Conservation (phyloP, 768 basidiomycete genomes). For the Boletellus emodensis region DNA sequence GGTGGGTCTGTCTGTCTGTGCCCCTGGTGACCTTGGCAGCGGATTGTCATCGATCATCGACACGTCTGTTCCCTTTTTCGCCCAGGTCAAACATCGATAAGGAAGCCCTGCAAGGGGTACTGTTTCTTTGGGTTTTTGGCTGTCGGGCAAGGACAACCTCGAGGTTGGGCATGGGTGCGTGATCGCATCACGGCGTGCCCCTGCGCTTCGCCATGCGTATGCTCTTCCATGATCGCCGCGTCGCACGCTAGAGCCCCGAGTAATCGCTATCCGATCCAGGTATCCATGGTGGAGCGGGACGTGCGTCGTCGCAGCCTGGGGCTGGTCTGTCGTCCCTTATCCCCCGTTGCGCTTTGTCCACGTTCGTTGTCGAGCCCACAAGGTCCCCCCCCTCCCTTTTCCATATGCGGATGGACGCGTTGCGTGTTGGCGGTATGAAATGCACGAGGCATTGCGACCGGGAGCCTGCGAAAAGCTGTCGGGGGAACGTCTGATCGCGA, state of each 20-base stretch:
- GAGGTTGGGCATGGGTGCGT: neutral
- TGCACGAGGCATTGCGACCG: neutral
- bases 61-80: neutral
- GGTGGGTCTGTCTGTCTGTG: neutral
- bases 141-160: neutral
- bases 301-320: neutral
- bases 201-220: neutral
- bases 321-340: neutral
- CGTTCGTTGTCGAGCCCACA: neutral
- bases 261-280: neutral
- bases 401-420: neutral
- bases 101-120: neutral
- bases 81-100: neutral
- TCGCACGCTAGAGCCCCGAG: neutral
- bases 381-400: neutral
- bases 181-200: neutral
- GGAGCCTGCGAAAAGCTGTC: neutral
- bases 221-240: neutral
- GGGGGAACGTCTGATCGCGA: constrained; percentile 13
- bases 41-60: neutral
- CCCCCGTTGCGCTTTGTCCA: neutral
- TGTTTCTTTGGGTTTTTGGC: neutral
- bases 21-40: neutral
- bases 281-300: neutral
- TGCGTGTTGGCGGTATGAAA: constrained; percentile 3